Evolutionary conservation across 352 stramenopile genomes (phyloP).

Genomic region (Saprolegnia parasitica): DNA sequence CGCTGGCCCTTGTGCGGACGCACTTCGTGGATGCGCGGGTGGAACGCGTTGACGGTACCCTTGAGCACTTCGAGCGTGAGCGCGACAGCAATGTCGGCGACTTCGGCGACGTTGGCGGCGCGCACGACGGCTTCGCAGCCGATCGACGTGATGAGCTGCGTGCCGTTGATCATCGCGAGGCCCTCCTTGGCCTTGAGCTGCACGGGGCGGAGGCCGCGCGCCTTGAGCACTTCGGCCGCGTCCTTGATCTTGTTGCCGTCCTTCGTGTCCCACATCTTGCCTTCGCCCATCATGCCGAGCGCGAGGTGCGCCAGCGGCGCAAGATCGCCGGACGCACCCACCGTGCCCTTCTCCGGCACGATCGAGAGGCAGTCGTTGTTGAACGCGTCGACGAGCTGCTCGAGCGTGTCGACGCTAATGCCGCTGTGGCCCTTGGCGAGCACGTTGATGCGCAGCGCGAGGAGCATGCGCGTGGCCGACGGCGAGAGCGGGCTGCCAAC

Average conservation of each 20-base stretch:
- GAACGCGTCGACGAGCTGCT: conserved; percentile 78
- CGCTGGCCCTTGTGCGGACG: conserved; percentile 76
- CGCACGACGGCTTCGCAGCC: conserved; percentile 75
- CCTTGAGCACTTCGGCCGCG: conserved; percentile 58
- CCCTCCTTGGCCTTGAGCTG: conserved; percentile 84
- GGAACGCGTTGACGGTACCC: conserved; percentile 84
- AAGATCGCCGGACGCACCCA: conserved; percentile 85
- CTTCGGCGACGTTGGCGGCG: conserved; percentile 65
- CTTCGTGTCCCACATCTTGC: conserved; percentile 70
- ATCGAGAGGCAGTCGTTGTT: conserved; percentile 83
- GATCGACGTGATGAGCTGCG: conserved; percentile 85
- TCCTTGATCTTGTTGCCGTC: conserved; percentile 45
- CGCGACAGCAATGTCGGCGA: conserved; percentile 73
- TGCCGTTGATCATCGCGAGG: conserved; percentile 89
- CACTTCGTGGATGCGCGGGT: conserved; percentile 82
- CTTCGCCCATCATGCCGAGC: conserved; percentile 86
- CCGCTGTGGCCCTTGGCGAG: conserved; percentile 84
- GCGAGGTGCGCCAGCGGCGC: conserved; percentile 83
- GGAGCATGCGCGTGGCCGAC: conserved; percentile 76
- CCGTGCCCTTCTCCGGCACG: conserved; percentile 77
- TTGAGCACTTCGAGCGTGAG: conserved; percentile 84
- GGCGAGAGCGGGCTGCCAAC: conserved; percentile 72
- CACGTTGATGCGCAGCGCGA: conserved; percentile 86
- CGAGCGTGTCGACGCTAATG: conserved; percentile 69
- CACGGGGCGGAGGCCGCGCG: conserved; percentile 65